A percentile compares a stretch with the other conserved stretches of the same genome.
phyloP scores from a whole-genome alignment of 176 grass and related monocot species.

The Bothriochloa decipiens region DNA sequence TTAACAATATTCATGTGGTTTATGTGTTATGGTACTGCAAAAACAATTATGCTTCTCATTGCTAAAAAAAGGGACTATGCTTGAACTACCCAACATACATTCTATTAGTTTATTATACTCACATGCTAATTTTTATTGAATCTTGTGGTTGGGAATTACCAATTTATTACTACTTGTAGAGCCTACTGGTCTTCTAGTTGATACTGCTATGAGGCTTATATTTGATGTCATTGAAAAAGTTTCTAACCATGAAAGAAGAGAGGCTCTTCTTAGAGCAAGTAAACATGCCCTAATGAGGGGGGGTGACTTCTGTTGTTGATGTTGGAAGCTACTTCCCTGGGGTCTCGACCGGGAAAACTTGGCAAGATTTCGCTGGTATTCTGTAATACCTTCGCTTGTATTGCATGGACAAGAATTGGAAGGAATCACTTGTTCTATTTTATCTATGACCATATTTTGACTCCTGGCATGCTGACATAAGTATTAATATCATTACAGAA shows the following conservation, averaged over 20 bases:
- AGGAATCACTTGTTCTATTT: background rate
- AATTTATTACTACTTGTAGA: slow-evolving; percentile 50
- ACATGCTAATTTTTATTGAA: background rate
- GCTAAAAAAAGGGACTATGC: background rate
- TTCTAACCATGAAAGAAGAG: slow-evolving; percentile 64
- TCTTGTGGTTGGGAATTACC: background rate
- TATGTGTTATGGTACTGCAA: background rate
- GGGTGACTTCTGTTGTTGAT: slow-evolving; percentile 88
- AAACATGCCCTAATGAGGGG: slow-evolving; percentile 71
- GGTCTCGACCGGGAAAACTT: slow-evolving; percentile 44
- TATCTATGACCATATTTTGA: slow-evolving; percentile 2
- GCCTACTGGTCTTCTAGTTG: slow-evolving; percentile 77
- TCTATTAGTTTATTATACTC: background rate
- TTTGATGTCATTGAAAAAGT: slow-evolving; percentile 55
- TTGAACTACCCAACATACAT: background rate
- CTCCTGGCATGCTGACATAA: slow-evolving; percentile 9
- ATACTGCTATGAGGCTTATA: slow-evolving; percentile 84
- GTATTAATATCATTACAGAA: slow-evolving; percentile 49
- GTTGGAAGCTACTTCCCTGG: slow-evolving; percentile 80
- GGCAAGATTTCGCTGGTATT: slow-evolving; percentile 86
- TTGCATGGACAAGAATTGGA: background rate
- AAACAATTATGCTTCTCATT: background rate
- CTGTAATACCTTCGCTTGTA: slow-evolving; percentile 7
- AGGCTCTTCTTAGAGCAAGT: slow-evolving; percentile 74
- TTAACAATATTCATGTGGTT: background rate